Evolutionary conservation across 2,329 filamentous ascomycete genomes (phyloP).

Genomic region (Pseudogymnoascus sp.): DNA sequence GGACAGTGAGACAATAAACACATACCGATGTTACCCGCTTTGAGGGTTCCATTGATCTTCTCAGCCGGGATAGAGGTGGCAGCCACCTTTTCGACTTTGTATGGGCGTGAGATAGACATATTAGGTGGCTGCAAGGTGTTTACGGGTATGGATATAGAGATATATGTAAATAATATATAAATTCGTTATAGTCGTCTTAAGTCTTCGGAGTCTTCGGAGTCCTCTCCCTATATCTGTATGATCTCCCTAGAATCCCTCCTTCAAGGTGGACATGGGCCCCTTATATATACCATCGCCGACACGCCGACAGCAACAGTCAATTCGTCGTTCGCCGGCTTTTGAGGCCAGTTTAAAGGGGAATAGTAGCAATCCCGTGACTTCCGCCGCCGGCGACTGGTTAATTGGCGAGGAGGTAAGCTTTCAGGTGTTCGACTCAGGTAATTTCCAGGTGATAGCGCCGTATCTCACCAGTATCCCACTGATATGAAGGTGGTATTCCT

Average conservation of each 20-base stretch:
- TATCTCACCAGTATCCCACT: not conserved
- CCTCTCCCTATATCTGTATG: not conserved
- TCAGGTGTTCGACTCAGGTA: not conserved
- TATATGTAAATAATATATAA: not conserved
- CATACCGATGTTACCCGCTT: conserved; percentile 53
- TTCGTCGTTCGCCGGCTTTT: not conserved
- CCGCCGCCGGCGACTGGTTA: no score
- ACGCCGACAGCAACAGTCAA: not conserved
- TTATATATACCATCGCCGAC: not conserved
- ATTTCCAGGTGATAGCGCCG: not conserved
- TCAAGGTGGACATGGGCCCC: not conserved
- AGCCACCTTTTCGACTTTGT: conserved; percentile 47
- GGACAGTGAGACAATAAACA: conserved; percentile 11
- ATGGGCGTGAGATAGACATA: conserved; percentile 21
- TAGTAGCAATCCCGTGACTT: no score
- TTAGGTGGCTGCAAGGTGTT: not conserved
- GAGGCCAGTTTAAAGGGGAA: no score
- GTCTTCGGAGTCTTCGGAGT: not conserved
- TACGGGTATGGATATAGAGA: not conserved
- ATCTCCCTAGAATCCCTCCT: not conserved
- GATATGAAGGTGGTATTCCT: not conserved
- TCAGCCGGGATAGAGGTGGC: conserved; percentile 40
- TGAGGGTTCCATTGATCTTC: conserved; percentile 53
- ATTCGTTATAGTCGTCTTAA: not conserved
- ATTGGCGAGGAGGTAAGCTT: no score